phyloP scores from a whole-genome alignment of 208 protist genomes.

The Crithidia fasciculata region DNA sequence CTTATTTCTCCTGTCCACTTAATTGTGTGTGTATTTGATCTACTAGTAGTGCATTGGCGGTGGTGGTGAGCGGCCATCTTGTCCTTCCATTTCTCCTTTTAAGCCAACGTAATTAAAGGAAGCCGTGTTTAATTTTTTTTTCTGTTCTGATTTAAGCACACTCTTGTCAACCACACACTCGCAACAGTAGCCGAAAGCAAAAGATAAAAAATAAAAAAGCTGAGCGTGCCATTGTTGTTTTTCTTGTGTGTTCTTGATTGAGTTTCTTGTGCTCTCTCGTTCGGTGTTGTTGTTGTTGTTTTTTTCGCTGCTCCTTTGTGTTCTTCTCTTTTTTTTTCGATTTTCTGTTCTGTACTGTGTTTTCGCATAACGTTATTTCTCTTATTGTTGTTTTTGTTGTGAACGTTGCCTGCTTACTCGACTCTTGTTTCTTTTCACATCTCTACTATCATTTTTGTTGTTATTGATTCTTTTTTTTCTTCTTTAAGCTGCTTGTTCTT shows the following conservation, averaged over 20 bases:
- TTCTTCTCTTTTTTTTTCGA: neutral
- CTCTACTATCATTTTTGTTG: neutral
- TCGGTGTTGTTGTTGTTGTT: slow-evolving; percentile 18
- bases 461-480: neutral
- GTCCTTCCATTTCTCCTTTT: neutral
- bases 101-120: neutral
- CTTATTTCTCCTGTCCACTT: too few relatives aligned
- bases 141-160: too few relatives aligned
- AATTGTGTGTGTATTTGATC: neutral
- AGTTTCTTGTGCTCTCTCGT: slow-evolving; percentile 15
- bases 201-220: too few relatives aligned
- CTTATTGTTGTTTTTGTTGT: neutral
- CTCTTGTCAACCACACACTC: too few relatives aligned
- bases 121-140: too few relatives aligned
- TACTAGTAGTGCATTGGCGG: neutral
- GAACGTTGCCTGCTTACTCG: neutral
- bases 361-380: neutral
- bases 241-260: slow-evolving; percentile 3
- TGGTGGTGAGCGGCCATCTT: neutral
- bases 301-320: neutral
- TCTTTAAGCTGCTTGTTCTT: neutral
- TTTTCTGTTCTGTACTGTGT: neutral
- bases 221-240: neutral
- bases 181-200: too few relatives aligned
- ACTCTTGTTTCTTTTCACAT: neutral